phyloP scores from a whole-genome alignment of 2,329 filamentous ascomycete genomes.

The Sphaerulina vaccinii region DNA sequence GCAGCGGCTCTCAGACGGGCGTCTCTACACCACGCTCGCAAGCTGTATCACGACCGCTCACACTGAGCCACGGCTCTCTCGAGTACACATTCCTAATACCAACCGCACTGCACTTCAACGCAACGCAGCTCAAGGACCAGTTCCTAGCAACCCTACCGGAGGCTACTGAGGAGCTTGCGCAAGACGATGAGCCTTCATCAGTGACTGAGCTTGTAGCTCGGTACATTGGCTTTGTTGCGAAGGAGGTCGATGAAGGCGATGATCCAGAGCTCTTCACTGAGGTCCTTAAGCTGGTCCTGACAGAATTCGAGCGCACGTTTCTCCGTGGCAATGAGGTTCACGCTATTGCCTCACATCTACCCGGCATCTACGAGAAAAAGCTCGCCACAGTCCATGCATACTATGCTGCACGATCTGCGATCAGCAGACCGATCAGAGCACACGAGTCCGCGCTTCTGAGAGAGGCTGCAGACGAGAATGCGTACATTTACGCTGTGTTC shows the following conservation, averaged over 20 bases:
- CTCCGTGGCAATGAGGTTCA: constrained; percentile 95
- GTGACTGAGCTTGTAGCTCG: constrained; percentile 86
- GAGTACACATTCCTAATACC: constrained; percentile 95
- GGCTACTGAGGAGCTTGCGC: constrained; percentile 93
- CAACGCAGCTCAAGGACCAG: constrained; percentile 86
- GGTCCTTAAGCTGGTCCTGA: constrained; percentile 85
- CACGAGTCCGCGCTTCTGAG: constrained; percentile 92
- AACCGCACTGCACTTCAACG: constrained; percentile 93
- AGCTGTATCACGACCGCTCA: constrained; percentile 86
- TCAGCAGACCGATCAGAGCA: constrained; percentile 80
- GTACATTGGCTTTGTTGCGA: constrained; percentile 86
- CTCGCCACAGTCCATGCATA: constrained; percentile 85
- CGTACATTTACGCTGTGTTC: constrained; percentile 89
- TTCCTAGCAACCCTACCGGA: constrained; percentile 82
- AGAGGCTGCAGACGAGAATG: constrained; percentile 78
- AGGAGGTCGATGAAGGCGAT: constrained; percentile 87
- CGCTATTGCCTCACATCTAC: constrained; percentile 77
- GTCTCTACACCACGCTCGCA: constrained; percentile 94
- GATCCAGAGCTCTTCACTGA: constrained; percentile 90
- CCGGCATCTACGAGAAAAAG: constrained; percentile 92
- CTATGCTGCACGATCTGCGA: constrained; percentile 81
- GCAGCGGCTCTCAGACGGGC: constrained; percentile 68
- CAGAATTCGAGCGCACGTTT: constrained; percentile 95
- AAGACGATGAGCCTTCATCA: constrained; percentile 98
- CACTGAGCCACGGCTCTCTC: constrained; percentile 87